Evolutionary conservation across 768 basidiomycete genomes (phyloP), one percentile per base, ranked within the genome.

Genomic region (Podaxis sp.): DNA sequence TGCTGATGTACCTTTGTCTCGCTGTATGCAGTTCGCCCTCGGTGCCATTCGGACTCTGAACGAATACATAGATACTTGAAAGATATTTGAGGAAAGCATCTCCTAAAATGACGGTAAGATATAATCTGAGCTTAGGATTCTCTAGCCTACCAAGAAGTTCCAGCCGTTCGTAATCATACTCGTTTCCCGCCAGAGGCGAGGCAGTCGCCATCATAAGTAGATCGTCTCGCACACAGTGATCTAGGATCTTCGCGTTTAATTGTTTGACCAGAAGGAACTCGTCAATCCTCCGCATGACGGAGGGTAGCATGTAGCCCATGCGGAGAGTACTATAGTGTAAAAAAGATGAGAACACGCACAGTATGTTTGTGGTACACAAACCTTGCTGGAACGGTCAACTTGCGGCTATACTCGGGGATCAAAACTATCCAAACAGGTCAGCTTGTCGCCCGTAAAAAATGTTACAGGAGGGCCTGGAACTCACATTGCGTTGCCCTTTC

Each of bases 21-120:
- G 82, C 78, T 22, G 78, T 70, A 67, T 94, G 91, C 57, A 96
- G 71, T 11, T 80, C 79, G 4, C 89, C 87, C 72, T 93, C 92
- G 65, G 80, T 80, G 49, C 80, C 77, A 9, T 78, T 75, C 4
- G 91, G 89, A 66, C 86, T 80, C 27, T 82, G 83, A 50, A 89
- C 89, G 68, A 89, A 93, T 33, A 89, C 80, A 70, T 90, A 90
- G 62, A 88, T 78, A 11, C 91, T 88, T 6, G 86, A 80, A 51
- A 94, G 72, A 68, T 88, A 89, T 73, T 96, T 96, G 64, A 96
- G 76, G 71, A 91, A 91, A 24, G 91, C 85, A 73, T 95, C 94
- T 33, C 93, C 93, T 87, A 66, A 29, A 64, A 24, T 27, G 47
- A 24, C 12, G 38, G 62, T 38, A 68, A 66, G 55, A 54, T 57